Evolutionary conservation across 1,284 basidiomycete genomes (phyloP).

Genomic region (Jaminaea rosea): DNA sequence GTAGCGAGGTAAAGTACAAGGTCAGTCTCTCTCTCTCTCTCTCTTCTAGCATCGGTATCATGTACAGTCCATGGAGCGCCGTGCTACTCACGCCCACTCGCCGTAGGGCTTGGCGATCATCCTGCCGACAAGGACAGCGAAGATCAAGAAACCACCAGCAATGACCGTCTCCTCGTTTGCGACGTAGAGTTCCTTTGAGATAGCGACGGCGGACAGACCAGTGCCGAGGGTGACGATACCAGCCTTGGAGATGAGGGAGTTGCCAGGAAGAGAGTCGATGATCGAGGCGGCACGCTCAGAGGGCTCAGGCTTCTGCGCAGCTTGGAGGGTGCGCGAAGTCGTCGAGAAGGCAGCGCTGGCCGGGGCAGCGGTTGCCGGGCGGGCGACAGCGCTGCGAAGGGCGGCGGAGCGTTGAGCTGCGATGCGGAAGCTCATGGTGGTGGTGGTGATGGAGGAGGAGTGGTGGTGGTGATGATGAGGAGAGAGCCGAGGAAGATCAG

Average conservation of each 20-base stretch:
- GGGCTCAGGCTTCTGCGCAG: constrained; percentile 51
- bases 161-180: constrained; percentile 65
- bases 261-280: constrained; percentile 83
- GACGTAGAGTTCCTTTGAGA: constrained; percentile 95
- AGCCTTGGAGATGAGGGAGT: constrained; percentile 83
- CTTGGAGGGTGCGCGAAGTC: not conserved
- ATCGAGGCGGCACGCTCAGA: constrained; percentile 81
- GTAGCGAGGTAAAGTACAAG: too few relatives aligned
- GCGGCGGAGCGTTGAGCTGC: constrained; percentile 26
- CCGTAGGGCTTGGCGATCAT: constrained; percentile 73
- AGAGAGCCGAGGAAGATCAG: not conserved
- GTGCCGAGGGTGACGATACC: constrained; percentile 84
- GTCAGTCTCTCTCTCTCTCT: too few relatives aligned
- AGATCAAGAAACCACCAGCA: constrained; percentile 74
- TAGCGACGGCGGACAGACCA: constrained; percentile 79
- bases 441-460: not conserved
- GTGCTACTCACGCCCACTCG: too few relatives aligned
- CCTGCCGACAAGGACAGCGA: constrained; percentile 69
- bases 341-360: constrained; percentile 12
- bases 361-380: constrained; percentile 13
- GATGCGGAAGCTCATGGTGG: not conserved
- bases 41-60: too few relatives aligned
- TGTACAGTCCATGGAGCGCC: too few relatives aligned
- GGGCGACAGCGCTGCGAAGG: constrained; percentile 17
- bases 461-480: constrained; percentile 5